Percentiles rank a stretch among this genome's conserved stretches.
phyloP scores from a whole-genome alignment of 352 stramenopile genomes.

The Pythium folliculosum region DNA sequence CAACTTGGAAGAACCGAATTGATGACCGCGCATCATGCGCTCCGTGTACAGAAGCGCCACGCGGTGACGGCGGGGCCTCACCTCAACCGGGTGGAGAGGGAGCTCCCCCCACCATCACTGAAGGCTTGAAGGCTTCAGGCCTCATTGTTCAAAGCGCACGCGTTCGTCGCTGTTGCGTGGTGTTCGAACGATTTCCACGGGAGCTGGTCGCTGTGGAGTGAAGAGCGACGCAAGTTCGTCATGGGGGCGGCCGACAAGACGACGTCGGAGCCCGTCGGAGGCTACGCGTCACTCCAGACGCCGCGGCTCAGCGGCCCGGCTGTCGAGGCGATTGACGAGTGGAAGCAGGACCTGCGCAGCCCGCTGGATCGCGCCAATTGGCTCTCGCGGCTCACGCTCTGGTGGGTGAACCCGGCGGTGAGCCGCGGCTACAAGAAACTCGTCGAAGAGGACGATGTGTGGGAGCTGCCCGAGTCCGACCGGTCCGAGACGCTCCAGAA shows the following conservation, averaged over 20 bases:
- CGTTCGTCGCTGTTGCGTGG: too few relatives aligned
- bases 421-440: conserved; percentile 17
- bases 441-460: conserved; percentile 37
- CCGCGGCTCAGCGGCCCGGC: conserved; percentile 39
- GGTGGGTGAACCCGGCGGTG: conserved; percentile 26
- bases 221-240: conserved; percentile 1
- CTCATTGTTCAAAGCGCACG: background rate
- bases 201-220: background rate
- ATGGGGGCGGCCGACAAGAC: conserved; percentile 37
- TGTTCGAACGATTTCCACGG: too few relatives aligned
- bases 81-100: background rate
- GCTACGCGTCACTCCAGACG: conserved; percentile 22
- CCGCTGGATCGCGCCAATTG: conserved; percentile 17
- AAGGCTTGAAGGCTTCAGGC: too few relatives aligned
- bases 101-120: too few relatives aligned
- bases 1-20: conserved; percentile 4
- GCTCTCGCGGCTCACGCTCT: conserved; percentile 29
- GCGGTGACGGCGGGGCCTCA: background rate
- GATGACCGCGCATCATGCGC: background rate
- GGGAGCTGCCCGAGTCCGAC: conserved; percentile 31
- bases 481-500: conserved; percentile 26
- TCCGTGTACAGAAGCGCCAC: background rate
- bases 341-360: conserved; percentile 9
- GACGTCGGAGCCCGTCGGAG: conserved; percentile 29
- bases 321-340: conserved; percentile 41